Base-by-base conservation (phyloP, 768 basidiomycete genomes). In the Leccinum incarnatum region DNA sequence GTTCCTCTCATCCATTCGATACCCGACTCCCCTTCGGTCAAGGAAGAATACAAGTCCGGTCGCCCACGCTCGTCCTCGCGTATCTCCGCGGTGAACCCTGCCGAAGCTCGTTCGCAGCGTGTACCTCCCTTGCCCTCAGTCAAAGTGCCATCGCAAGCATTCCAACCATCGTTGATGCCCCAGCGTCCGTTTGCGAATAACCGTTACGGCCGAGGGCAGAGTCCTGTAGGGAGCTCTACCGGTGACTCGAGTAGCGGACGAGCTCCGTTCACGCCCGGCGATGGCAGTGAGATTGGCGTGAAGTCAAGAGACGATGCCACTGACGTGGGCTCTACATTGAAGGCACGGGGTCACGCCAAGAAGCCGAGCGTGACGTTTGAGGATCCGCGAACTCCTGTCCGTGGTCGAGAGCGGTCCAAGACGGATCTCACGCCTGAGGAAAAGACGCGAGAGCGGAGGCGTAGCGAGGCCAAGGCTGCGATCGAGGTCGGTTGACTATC, bases 391-490 rank as follows among this genome's bases (percentile, higher is more conserved):
- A 63, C 68, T 40, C 77, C 66, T 56, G 54, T 48, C 67, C 69
- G 65, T 11, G 69, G 67, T 53, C 67, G 69, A 54, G 71, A 69
- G 51, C 70, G 70, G 64, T 74, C 65, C 47, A 72, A 68, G 69
- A 58, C 61, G 21, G 65, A 64, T 10, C 67, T 65, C 54, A 65
- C 72, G 11, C 75, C 77, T 21, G 82, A 90, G 71, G 76, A 78
- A 64, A 80, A 80, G 71, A 81, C 90, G 69, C 82, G 78, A 60
- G 89, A 92, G 68, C 78, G 93, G 67, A 79, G 93, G 71, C 78
- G 92, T 63, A 82, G 80, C 65, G 92, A 94, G 69, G 91, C 93
- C n/a, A 87, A 83, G 72, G 89, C 90, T 68, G 89, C 92, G 32
- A 89, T 93, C 68, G 89, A 94, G 85, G 92, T 93, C 54, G 74